These are phyloP conservation scores for Aspergillus biplanus DNA, from an alignment of 495 filamentous ascomycete genomes.

Conservation along the genomic window DNA sequence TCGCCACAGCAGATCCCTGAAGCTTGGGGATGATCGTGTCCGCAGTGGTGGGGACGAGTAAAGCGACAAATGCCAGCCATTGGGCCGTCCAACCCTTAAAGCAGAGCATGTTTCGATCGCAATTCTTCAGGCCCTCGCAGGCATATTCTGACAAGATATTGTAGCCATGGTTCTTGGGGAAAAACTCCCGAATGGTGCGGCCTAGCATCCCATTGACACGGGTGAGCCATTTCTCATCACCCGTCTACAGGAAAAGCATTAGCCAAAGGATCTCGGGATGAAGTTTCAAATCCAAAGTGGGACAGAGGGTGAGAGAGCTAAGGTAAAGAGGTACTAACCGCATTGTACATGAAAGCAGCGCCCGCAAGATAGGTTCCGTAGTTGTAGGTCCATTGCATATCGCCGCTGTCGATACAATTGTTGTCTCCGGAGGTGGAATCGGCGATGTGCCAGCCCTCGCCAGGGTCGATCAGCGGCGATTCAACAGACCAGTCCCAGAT, in stretches of 20 bases:
- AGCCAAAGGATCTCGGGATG: constrained; percentile 23
- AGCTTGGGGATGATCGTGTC: constrained; percentile 64
- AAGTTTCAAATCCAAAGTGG: neutral
- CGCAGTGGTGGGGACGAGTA: constrained; percentile 60
- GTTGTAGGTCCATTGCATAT: constrained; percentile 69
- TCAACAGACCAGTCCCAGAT: constrained; percentile 62
- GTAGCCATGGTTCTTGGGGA: constrained; percentile 45
- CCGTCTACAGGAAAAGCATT: constrained; percentile 45
- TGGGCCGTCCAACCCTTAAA: constrained; percentile 79
- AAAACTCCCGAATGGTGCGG: constrained; percentile 56
- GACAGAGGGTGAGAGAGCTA: constrained; percentile 18
- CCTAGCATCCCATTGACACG: constrained; percentile 57
- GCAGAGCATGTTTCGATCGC: constrained; percentile 69
- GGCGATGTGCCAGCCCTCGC: constrained; percentile 57
- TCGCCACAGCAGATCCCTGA: constrained; percentile 62
- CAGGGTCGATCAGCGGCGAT: constrained; percentile 55
- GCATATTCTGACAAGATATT: constrained; percentile 67
- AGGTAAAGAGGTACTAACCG: constrained; percentile 35
- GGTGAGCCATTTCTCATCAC: constrained; percentile 52
- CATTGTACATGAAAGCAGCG: constrained; percentile 68
- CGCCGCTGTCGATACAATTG: constrained; percentile 59
- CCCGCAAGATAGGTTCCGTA: constrained; percentile 68
- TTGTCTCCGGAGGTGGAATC: constrained; percentile 51
- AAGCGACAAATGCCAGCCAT: constrained; percentile 73
- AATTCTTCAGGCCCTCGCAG: constrained; percentile 64